A percentile compares a stretch with the other conserved stretches of the same genome.
Evolutionary conservation across 495 filamentous ascomycete genomes (phyloP).

Genomic region (Penicillium lagena): DNA sequence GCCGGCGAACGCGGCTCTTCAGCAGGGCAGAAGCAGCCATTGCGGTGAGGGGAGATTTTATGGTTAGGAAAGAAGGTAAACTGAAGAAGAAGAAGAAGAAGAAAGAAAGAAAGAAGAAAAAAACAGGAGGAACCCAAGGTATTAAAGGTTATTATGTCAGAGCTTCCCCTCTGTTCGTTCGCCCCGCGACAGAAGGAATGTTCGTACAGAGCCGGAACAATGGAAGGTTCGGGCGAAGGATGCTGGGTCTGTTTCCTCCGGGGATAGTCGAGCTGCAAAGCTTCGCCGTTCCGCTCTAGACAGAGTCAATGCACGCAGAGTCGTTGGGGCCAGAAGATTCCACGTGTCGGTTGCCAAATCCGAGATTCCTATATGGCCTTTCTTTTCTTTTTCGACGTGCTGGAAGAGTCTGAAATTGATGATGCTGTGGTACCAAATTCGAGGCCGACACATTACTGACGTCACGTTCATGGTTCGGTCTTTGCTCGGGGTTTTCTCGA

Average conservation of each 20-base stretch:
- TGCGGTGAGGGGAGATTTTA: slow-evolving; percentile 1
- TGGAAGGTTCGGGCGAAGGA: slow-evolving; percentile 5
- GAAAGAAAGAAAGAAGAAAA: slow-evolving; percentile 8
- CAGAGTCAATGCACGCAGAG: too few relatives aligned
- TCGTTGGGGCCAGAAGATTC: too few relatives aligned
- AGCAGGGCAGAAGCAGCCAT: slow-evolving; percentile 66
- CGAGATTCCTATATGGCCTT: too few relatives aligned
- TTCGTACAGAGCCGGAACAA: slow-evolving; percentile 10
- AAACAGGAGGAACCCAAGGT: slow-evolving; percentile 7
- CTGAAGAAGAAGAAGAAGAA: slow-evolving; percentile 4
- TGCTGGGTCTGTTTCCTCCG: too few relatives aligned
- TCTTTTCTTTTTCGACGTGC: too few relatives aligned
- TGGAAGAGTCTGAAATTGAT: neutral
- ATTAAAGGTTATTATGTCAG: slow-evolving; percentile 9
- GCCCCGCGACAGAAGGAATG: too few relatives aligned
- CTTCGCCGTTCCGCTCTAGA: too few relatives aligned
- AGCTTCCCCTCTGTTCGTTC: too few relatives aligned
- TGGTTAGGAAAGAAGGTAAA: neutral
- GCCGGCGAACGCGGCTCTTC: slow-evolving; percentile 66
- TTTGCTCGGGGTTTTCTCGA: neutral
- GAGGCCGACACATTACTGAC: slow-evolving; percentile 4
- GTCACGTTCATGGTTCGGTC: slow-evolving; percentile 2
- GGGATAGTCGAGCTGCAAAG: too few relatives aligned
- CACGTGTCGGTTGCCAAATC: too few relatives aligned
- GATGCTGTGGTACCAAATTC: neutral